Base-by-base conservation (phyloP, 352 stramenopile genomes). In the Phytopythium delawarense region DNA sequence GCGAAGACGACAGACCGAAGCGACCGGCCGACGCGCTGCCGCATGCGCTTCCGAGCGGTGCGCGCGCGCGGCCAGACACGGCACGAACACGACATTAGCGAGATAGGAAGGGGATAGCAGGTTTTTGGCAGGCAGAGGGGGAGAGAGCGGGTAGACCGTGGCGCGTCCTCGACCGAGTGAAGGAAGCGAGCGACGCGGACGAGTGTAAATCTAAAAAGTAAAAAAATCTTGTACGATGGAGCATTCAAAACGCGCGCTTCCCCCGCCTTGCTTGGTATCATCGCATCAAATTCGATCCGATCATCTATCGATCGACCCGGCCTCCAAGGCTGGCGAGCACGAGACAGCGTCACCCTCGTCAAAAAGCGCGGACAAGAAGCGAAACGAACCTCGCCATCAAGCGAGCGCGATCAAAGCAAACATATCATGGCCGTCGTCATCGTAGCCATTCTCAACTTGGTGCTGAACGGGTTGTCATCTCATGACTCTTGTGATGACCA, bases 181-280 rank as follows among this genome's bases (percentile, higher is more conserved):
- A 59, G 35, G 54, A 35, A 46, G 39, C 37, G 54, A 50, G 39
- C 35, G 54, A n/a, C 25, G 32, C 12, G 25, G 35, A 8, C 54
- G 54, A 50, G 54, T 59, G 54, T 59, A 59, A 48, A 59, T 4
- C 34, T 59, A 59, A 59, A 59, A 59, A 25, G 54, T 59, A 59
- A 59, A 59, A 59, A 49, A 48, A 34, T 37, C 54, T 50, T 59
- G 54, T 59, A 59, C 54, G 54, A 59, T 59, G 54, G 54, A 59
- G 54, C 54, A 59, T 59, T 59, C 54, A 52, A 52, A 50, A 9
- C 1, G 0, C 44, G 44, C 44, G 21, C 44, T 48, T 48, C 44
- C 15, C 15, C 42, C 20, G 18, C 21, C 11, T 32, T 50, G 44
- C 23, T 18, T 50, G 32, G 5, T 37, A n/a, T n/a, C n/a, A n/a